phyloP scores from a whole-genome alignment of 169 alveolate genomes.

The Plasmodium malariae region DNA sequence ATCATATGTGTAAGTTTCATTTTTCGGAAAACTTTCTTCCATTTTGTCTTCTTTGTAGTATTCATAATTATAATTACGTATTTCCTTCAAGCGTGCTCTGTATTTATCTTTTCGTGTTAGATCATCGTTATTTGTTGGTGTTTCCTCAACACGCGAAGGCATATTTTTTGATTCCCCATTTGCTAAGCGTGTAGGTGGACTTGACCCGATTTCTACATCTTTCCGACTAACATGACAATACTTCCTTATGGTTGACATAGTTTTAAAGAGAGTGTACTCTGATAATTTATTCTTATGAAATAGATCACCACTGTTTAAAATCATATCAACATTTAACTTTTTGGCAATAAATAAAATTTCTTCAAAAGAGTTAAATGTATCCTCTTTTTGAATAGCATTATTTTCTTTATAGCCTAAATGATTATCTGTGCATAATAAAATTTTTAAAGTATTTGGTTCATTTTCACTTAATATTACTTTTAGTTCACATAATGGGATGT shows the following conservation, averaged over 20 bases:
- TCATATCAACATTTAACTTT: slow-evolving; percentile 90
- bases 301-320: slow-evolving; percentile 96
- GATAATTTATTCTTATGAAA: slow-evolving; percentile 96
- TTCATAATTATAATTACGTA: slow-evolving; percentile 17
- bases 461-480: slow-evolving; percentile 11
- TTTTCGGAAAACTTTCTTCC: not conserved
- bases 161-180: too few relatives aligned
- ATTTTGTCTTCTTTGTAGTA: slow-evolving; percentile 11
- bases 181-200: not conserved
- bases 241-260: slow-evolving; percentile 53
- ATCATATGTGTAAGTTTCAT: not conserved
- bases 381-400: slow-evolving; percentile 90
- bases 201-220: not conserved
- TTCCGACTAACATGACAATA: slow-evolving; percentile 31
- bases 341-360: slow-evolving; percentile 94
- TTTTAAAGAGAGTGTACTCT: slow-evolving; percentile 44
- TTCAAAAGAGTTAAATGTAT: slow-evolving; percentile 94
- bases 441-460: slow-evolving; percentile 84
- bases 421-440: slow-evolving; percentile 95
- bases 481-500: slow-evolving; percentile 1
- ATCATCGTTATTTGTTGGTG: not conserved
- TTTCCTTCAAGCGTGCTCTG: slow-evolving; percentile 11
- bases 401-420: slow-evolving; percentile 96
- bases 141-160: too few relatives aligned
- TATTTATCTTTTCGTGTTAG: not conserved